Evolutionary conservation across 1,139 yeast species (phyloP).

Genomic region (Blastobotrys raffinosifermentans): DNA sequence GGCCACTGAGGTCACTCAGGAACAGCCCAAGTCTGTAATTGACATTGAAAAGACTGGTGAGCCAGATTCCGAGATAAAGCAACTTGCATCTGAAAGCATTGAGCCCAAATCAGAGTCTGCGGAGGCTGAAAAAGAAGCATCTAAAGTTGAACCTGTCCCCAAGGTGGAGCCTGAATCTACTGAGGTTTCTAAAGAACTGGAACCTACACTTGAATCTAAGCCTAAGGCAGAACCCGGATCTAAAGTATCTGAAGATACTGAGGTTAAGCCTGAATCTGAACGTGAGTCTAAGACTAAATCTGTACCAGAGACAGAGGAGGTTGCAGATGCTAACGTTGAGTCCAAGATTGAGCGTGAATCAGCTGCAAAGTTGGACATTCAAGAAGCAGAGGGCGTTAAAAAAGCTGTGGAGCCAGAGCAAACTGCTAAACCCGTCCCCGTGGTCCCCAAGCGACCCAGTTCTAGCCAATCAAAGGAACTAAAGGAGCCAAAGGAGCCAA

Average conservation of each 20-base stretch:
- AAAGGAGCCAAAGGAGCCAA: not conserved
- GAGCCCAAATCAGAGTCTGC: slow-evolving; percentile 5
- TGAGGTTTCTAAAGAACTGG: slow-evolving; percentile 3
- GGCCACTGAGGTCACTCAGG: not conserved
- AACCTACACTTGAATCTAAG: too few species aligned
- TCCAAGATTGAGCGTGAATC: not conserved
- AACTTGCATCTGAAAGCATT: not conserved
- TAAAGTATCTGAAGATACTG: not conserved
- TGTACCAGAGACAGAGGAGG: slow-evolving; percentile 1
- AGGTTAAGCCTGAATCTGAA: slow-evolving; percentile 6
- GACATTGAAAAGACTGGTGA: not conserved
- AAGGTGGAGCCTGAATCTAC: slow-evolving; percentile 4
- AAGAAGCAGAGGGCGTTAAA: slow-evolving; percentile 2
- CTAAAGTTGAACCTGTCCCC: slow-evolving; percentile 1
- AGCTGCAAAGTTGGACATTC: slow-evolving; percentile 2
- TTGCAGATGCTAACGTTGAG: not conserved
- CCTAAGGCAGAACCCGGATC: slow-evolving; percentile 1
- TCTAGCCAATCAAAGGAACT: not conserved
- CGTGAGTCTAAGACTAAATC: not conserved
- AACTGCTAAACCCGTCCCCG: slow-evolving; percentile 1
- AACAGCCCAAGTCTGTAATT: not conserved
- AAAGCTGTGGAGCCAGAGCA: not conserved
- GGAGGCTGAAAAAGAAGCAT: not conserved
- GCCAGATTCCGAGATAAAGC: slow-evolving; percentile 1
- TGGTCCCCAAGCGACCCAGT: too few species aligned